A percentile compares a stretch with the other conserved stretches of the same genome.
Evolutionary conservation across 2,329 filamentous ascomycete genomes (phyloP).

Genomic region (Cytospora paraplurivora): DNA sequence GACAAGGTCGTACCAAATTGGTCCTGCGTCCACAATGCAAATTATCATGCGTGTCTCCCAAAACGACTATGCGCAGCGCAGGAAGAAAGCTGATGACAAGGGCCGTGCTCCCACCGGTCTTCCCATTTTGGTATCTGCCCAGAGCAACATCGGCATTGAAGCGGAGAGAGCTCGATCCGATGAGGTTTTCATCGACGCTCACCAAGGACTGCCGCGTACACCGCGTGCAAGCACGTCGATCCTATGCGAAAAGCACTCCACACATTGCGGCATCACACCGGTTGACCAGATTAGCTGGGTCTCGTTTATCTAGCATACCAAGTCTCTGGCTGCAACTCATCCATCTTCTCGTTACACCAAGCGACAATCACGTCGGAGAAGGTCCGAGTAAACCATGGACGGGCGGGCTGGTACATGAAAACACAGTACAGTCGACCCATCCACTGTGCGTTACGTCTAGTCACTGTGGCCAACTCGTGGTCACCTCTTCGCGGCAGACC

Average conservation of each 20-base stretch:
- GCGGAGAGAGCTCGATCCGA: conserved; percentile 11
- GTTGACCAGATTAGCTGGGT: not conserved
- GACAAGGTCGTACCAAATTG: not conserved
- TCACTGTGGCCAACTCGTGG: not conserved
- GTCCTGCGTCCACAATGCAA: not conserved
- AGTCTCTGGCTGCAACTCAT: not conserved
- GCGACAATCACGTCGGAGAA: not conserved
- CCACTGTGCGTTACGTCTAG: not conserved
- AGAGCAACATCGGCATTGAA: not conserved
- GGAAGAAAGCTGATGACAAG: conserved; percentile 8
- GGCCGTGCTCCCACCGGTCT: not conserved
- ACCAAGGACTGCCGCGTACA: not conserved
- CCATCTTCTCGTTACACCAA: not conserved
- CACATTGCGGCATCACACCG: not conserved
- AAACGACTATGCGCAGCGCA: conserved; percentile 15
- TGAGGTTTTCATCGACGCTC: not conserved
- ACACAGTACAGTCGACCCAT: not conserved
- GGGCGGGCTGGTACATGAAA: not conserved
- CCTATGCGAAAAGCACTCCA: not conserved
- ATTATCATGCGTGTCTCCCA: conserved; percentile 16
- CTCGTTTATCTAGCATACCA: not conserved
- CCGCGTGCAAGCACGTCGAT: not conserved
- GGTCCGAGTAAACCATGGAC: not conserved
- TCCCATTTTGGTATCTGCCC: not conserved
- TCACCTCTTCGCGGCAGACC: not conserved